Evolutionary conservation across 2,329 filamentous ascomycete species (phyloP), one percentile per base, ranked within the genome.

Genomic region (Epicoccum sorghinum): DNA sequence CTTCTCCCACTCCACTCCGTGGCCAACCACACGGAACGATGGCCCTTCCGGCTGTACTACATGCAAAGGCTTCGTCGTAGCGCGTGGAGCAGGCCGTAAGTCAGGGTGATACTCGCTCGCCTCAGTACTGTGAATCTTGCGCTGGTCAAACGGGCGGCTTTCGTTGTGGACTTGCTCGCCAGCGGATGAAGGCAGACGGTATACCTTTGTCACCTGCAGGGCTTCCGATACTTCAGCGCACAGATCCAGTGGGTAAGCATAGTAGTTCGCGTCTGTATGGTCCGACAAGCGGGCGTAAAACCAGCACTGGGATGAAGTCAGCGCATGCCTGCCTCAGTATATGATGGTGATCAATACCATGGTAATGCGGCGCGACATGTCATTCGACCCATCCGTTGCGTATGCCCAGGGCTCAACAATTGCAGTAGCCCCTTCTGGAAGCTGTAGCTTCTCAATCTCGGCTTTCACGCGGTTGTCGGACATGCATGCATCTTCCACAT

Each of bases 321-420:
- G 18, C 18, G 18, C 18, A 18, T 3, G 18, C 18, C 18, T 18
- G 18, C 18, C 18, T 18, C 18, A 18, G 18, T 18, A 18, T 2
- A 18, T 18, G 18, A 18, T 18, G 18, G 18, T 18, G 18, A 18
- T 3, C 18, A 18, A 7, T 40, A 81, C 80, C 80, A 83, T 83
- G 0, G 76, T 79, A n/a, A 77, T 74, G 8, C 80, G 72, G 43
- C 77, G 60, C 0, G 66, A 68, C 76, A 81, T 82, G 41, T 83
- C 79, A 42, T 79, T 80, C 72, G 80, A 77, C 0, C 82, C 82
- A 63, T 85, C 81, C 0, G 80, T 79, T 0, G 77, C 82, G 66
- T 85, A 85, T 1, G 82, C 77, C 82, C 83, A 85, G 0, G 83
- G 77, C 59, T 85, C 83, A 33, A 83, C 76, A 3, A 79, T 72